These are phyloP conservation scores for Sclerotinia glacialis DNA, from an alignment of 2,329 filamentous ascomycete genomes.

Conservation along the genomic window DNA sequence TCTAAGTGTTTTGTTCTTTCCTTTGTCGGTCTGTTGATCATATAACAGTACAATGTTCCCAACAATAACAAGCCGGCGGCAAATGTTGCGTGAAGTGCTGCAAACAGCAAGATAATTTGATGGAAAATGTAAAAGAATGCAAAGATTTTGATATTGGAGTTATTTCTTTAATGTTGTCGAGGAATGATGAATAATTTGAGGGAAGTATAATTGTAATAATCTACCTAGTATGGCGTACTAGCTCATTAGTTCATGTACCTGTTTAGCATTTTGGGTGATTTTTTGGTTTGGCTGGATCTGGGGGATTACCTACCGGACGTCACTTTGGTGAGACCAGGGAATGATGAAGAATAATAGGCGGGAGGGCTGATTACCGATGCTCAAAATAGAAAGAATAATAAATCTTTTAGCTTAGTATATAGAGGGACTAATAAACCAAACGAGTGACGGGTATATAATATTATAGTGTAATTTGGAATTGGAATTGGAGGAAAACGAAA, in stretches of 20 bases:
- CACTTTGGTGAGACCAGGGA: constrained; percentile 12
- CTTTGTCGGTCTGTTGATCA: constrained; percentile 8
- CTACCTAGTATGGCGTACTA: neutral
- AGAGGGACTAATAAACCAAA: neutral
- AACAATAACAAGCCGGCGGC: no score
- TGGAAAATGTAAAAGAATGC: constrained; percentile 16
- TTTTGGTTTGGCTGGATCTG: neutral
- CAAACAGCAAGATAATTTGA: constrained; percentile 3
- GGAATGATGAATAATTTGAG: constrained; percentile 19
- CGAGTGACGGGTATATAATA: neutral
- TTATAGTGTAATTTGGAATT: neutral
- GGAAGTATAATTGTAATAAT: neutral
- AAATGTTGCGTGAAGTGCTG: neutral
- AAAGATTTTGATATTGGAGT: neutral
- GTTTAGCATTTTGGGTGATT: neutral
- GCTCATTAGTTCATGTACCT: neutral
- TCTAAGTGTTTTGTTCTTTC: constrained; percentile 3
- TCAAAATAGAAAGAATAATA: neutral
- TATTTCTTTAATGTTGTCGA: constrained; percentile 5
- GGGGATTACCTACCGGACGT: constrained; percentile 1
- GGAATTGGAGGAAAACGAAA: neutral
- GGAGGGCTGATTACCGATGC: constrained; percentile 13
- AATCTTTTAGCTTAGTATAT: no score
- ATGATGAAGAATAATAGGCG: neutral
- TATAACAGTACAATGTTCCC: neutral